Evolutionary conservation across 768 basidiomycete genomes (phyloP), one percentile per base, ranked within the genome.

Genomic region (Xerocomus spinulosus): DNA sequence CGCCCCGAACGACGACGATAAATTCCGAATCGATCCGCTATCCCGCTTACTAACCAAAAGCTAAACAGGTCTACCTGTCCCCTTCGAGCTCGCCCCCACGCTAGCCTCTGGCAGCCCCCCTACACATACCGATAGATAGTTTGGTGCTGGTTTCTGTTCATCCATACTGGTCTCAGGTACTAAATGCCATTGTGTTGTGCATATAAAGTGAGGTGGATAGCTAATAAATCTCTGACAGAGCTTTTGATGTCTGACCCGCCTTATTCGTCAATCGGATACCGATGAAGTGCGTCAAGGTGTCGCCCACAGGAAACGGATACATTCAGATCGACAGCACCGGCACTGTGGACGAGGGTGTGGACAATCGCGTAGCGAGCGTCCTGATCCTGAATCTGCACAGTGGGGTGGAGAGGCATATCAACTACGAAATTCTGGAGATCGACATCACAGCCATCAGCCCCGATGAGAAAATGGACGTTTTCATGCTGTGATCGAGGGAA

Each of bases 321-420:
- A n/a, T 37, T 62, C 62, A 63, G 63, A 14, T 60, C 58, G 1
- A 42, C 1, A 4, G 62, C 62, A 12, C 56, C 63, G 1, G 62
- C 63, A 5, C 4, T 49, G 32, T 62, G 46, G 3, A 66, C 54
- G 13, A 65, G 61, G 20, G 39, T 21, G 4, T 20, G 50, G n/a
- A 68, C 58, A 35, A 65, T 59, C 15, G 29, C 54, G 18, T 18
- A 46, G 24, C 63, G 63, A 18, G 9, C 25, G 14, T 42, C 25
- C 3, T 21, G 38, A 39, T 61, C 46, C 20, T 30, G 18, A 17
- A 64, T 50, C 34, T 48, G 40, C 26, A 66, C 55, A 6, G 66
- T 66, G 34, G 68, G 52, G 29, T 68, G 55, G 21, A 66, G 53
- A 2, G 64, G 64, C 9, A 66, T 68, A 15, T 66, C 36, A 3